Conservation (phyloP, 352 stramenopile species). For the Globisporangium takayamanum region DNA sequence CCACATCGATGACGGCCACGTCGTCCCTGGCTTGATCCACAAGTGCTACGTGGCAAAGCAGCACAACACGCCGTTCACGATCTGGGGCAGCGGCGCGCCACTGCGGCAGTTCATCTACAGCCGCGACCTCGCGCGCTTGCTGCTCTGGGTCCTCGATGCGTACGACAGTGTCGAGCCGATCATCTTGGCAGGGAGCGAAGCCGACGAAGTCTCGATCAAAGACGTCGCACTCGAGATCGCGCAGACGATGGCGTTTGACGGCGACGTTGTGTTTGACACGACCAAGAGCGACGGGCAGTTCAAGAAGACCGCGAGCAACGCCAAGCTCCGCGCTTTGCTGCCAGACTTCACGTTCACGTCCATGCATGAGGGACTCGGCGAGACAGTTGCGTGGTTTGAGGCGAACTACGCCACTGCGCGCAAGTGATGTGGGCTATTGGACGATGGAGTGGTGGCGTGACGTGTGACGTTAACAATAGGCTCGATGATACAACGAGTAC, state of each 20-base stretch:
- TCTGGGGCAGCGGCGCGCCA: constrained; percentile 94
- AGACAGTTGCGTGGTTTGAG: constrained; percentile 53
- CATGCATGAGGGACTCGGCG: constrained; percentile 80
- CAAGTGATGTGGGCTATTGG: constrained; percentile 20
- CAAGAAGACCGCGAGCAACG: constrained; percentile 98
- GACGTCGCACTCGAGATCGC: constrained; percentile 88
- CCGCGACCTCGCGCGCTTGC: constrained; percentile 91
- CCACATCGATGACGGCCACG: constrained; percentile 94
- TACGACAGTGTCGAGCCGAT: constrained; percentile 91
- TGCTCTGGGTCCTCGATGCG: constrained; percentile 76
- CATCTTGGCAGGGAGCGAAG: constrained; percentile 94
- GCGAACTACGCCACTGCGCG: constrained; percentile 34
- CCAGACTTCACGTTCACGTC: constrained; percentile 94
- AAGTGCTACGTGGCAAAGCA: constrained; percentile 97
- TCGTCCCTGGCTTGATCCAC: constrained; percentile 97
- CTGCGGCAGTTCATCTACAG: constrained; percentile 98
- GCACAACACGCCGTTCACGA: constrained; percentile 80
- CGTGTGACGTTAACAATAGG: too few relatives aligned
- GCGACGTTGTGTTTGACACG: constrained; percentile 88
- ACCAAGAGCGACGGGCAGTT: constrained; percentile 97
- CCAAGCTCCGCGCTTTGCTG: constrained; percentile 86
- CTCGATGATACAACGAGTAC: too few relatives aligned
- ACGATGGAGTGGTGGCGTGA: too few relatives aligned
- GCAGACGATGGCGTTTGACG: constrained; percentile 69
- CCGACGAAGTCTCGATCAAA: constrained; percentile 93